Evolutionary conservation across 2,329 filamentous ascomycete species (phyloP).

Genomic region (Clarireedia hainanense): DNA sequence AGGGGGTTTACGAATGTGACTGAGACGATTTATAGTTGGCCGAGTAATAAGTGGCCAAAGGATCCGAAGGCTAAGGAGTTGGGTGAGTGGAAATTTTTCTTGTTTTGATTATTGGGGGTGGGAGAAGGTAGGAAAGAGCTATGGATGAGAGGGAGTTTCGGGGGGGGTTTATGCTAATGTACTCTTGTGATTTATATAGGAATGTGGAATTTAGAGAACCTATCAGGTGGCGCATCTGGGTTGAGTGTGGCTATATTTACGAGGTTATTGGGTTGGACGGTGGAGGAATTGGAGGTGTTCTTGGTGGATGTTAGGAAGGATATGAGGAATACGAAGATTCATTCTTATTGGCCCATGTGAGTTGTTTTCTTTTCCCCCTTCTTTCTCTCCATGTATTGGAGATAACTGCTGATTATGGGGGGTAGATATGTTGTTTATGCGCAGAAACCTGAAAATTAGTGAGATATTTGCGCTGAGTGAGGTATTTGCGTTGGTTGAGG

Average conservation of each 20-base stretch:
- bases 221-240: neutral
- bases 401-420: neutral
- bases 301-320: slow-evolving; percentile 40
- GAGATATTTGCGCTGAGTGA: no score
- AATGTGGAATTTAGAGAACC: slow-evolving; percentile 3
- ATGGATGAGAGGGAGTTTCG: neutral
- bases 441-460: neutral
- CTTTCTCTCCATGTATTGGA: neutral
- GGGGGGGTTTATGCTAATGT: neutral
- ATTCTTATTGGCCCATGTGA: slow-evolving; percentile 47
- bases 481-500: no score
- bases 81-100: slow-evolving; percentile 37
- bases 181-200: neutral
- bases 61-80: slow-evolving; percentile 36
- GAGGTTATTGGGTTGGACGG: slow-evolving; percentile 38
- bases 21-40: slow-evolving; percentile 19
- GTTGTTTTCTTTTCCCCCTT: slow-evolving; percentile 31
- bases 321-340: slow-evolving; percentile 32
- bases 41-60: slow-evolving; percentile 2
- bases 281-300: slow-evolving; percentile 40
- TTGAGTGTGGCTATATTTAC: slow-evolving; percentile 38
- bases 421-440: neutral
- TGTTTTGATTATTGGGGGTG: neutral
- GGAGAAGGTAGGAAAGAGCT: no score
- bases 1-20: slow-evolving; percentile 28